Percentiles rank a stretch among this genome's conserved stretches.
phyloP scores from a whole-genome alignment of 2,329 filamentous ascomycete genomes.

The Cucurbitaria berberidis region DNA sequence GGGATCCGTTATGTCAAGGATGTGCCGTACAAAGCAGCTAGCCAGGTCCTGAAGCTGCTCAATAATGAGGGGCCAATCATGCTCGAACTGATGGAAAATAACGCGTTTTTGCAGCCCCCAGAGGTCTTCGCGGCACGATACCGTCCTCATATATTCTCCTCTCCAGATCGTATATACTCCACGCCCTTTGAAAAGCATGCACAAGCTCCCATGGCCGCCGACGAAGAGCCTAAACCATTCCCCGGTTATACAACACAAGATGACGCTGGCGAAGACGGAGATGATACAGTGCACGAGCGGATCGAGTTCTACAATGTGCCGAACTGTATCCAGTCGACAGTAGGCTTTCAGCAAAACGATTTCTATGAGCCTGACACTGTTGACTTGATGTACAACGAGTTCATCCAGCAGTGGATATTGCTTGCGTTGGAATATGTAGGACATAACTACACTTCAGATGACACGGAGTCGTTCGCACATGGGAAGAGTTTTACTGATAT shows the following conservation, averaged over 20 bases:
- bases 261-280: conserved; percentile 81
- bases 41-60: conserved; percentile 66
- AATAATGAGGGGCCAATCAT: conserved; percentile 64
- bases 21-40: conserved; percentile 78
- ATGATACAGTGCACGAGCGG: conserved; percentile 82
- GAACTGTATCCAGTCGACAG: conserved; percentile 78
- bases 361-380: conserved; percentile 70
- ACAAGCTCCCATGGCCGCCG: conserved; percentile 14
- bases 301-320: conserved; percentile 79
- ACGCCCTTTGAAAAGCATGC: conserved; percentile 3
- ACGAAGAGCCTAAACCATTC: conserved; percentile 49
- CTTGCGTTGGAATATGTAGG: conserved; percentile 71
- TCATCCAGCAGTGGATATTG: conserved; percentile 82
- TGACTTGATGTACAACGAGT: conserved; percentile 90
- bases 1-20: conserved; percentile 77
- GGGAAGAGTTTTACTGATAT: conserved; percentile 63
- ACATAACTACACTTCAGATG: conserved; percentile 55
- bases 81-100: conserved; percentile 35
- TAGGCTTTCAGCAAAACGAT: conserved; percentile 58
- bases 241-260: conserved; percentile 91
- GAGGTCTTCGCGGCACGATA: conserved; percentile 49
- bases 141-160: conserved; percentile 25
- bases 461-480: conserved; percentile 60
- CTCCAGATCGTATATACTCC: conserved; percentile 6
- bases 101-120: conserved; percentile 51